phyloP scores from a whole-genome alignment of 495 filamentous ascomycete genomes.

The Xylaria castorea region DNA sequence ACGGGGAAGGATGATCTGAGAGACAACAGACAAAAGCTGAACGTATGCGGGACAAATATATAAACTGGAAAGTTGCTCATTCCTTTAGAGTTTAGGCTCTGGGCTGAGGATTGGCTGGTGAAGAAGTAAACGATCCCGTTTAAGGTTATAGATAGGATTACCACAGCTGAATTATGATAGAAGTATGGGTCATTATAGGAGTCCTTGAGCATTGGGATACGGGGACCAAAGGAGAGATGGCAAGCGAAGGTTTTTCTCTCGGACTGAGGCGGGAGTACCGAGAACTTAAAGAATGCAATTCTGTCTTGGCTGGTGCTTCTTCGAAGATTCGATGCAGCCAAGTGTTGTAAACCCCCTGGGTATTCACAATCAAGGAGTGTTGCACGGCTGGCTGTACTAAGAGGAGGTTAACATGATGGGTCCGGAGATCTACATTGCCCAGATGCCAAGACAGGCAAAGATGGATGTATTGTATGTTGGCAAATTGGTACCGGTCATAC shows the following conservation, averaged over 20 bases:
- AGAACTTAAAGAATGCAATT: conserved; percentile 25
- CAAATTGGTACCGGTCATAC: conserved; percentile 4
- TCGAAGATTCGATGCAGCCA: conserved; percentile 39
- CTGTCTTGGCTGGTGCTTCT: conserved; percentile 32
- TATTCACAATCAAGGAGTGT: conserved; percentile 23
- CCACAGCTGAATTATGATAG: not conserved
- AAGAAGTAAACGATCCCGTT: not conserved
- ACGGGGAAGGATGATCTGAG: not conserved
- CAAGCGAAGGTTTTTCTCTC: not conserved
- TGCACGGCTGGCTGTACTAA: conserved; percentile 20
- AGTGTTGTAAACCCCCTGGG: conserved; percentile 13
- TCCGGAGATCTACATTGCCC: conserved; percentile 39
- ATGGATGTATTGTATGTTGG: conserved; percentile 32
- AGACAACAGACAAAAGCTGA: not conserved
- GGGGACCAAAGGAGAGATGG: not conserved
- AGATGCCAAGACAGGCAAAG: conserved; percentile 39
- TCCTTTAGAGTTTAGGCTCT: not conserved
- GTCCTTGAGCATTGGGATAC: not conserved
- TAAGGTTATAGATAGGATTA: not conserved
- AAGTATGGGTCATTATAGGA: not conserved
- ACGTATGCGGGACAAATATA: not conserved
- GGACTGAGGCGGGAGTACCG: conserved; percentile 17
- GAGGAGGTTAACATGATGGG: conserved; percentile 18
- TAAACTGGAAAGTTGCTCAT: not conserved
- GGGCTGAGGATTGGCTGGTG: not conserved